These are phyloP conservation scores for Colletotrichum tofieldiae DNA, from an alignment of 2,329 filamentous ascomycete genomes.

Conservation along the genomic window DNA sequence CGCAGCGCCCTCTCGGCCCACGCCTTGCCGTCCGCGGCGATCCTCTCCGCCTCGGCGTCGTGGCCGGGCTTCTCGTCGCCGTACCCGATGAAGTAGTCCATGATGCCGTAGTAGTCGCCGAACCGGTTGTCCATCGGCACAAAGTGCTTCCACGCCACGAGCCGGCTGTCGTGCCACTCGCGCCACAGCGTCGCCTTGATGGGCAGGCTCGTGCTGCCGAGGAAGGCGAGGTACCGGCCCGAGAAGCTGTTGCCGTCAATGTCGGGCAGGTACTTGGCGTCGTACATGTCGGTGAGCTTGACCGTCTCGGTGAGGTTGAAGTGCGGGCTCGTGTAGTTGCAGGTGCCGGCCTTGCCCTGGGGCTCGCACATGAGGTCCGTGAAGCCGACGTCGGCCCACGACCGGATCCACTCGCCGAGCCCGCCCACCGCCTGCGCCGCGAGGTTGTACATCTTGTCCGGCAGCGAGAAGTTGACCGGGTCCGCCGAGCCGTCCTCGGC, in stretches of 20 bases:
- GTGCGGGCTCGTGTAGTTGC: conserved; percentile 65
- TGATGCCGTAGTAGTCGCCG: conserved; percentile 79
- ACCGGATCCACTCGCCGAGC: conserved; percentile 66
- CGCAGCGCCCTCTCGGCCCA: conserved; percentile 80
- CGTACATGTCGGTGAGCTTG: conserved; percentile 68
- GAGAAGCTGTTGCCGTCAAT: conserved; percentile 83
- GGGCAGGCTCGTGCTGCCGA: conserved; percentile 78
- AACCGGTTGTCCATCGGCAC: conserved; percentile 85
- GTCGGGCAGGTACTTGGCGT: conserved; percentile 80
- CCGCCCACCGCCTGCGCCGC: conserved; percentile 60
- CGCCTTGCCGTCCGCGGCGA: conserved; percentile 75
- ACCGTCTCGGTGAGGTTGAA: conserved; percentile 59
- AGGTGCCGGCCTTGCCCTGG: conserved; percentile 55
- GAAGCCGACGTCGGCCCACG: conserved; percentile 67
- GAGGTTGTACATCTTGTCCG: conserved; percentile 63
- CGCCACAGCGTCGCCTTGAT: conserved; percentile 85
- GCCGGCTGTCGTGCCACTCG: conserved; percentile 85
- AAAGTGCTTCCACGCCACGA: conserved; percentile 86
- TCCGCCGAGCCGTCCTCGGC: conserved; percentile 62
- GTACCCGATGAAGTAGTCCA: conserved; percentile 82
- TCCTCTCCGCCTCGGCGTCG: conserved; percentile 73
- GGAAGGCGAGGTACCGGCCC: conserved; percentile 78
- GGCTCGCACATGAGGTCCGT: conserved; percentile 69
- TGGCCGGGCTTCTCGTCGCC: conserved; percentile 58
- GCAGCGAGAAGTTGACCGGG: conserved; percentile 70